phyloP scores from a whole-genome alignment of 495 filamentous ascomycete species.

The Aspergillus bridgeri region DNA sequence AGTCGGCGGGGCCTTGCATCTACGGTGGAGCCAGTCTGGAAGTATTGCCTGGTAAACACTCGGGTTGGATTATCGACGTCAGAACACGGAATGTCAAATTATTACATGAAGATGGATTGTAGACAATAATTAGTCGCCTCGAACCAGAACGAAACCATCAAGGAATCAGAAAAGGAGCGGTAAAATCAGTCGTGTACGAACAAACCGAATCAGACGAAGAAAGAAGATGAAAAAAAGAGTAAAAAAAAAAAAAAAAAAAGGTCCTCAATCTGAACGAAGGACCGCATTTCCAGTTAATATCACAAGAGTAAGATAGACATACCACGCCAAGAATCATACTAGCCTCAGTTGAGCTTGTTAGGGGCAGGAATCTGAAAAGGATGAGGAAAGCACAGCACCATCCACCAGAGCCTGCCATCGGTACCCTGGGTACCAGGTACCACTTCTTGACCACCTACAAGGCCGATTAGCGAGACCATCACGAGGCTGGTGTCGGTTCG shows the following conservation, averaged over 20 bases:
- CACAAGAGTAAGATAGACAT: neutral
- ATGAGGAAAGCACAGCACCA: neutral
- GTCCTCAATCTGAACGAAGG: too few species aligned
- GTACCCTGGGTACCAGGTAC: too few species aligned
- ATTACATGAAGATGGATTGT: too few species aligned
- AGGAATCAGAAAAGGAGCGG: neutral
- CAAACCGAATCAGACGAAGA: too few species aligned
- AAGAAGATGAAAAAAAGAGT: too few species aligned
- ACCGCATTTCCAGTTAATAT: too few species aligned
- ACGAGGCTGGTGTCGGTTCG: slow-evolving; percentile 16
- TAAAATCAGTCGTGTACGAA: too few species aligned
- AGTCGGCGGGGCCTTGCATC: neutral
- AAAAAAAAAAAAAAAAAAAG: too few species aligned
- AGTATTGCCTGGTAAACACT: too few species aligned
- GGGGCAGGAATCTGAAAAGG: neutral
- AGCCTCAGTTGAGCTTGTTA: neutral
- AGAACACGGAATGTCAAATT: neutral
- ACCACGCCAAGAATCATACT: neutral
- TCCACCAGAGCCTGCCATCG: too few species aligned
- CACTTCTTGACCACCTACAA: neutral
- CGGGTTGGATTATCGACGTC: too few species aligned
- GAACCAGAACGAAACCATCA: neutral
- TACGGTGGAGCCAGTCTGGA: too few species aligned
- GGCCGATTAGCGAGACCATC: neutral
- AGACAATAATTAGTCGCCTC: neutral